phyloP scores from a whole-genome alignment of 164 flowering plant genomes.

The Aristolochia contorta region DNA sequence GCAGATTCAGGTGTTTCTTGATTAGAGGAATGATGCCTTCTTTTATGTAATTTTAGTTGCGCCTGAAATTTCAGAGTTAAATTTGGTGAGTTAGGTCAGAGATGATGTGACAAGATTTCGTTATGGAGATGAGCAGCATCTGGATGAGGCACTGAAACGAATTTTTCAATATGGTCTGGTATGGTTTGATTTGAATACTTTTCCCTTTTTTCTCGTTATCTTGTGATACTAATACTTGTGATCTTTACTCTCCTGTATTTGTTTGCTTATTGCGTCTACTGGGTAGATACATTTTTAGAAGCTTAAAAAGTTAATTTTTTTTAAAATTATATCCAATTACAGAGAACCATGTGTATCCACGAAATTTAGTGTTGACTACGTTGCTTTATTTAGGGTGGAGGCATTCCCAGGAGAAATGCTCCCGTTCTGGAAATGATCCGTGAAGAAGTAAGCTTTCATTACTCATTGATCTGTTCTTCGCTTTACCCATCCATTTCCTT shows the following conservation, averaged over 20 bases:
- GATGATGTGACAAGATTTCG: slow-evolving; percentile 86
- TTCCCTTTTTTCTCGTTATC: not conserved
- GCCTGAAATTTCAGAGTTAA: not conserved
- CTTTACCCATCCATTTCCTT: too few relatives aligned
- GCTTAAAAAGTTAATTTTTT: too few relatives aligned
- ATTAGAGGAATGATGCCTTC: not conserved
- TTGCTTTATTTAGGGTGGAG: slow-evolving; percentile 57
- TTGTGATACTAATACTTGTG: not conserved
- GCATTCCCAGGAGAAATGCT: slow-evolving; percentile 87
- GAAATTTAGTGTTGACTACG: not conserved
- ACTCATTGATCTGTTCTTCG: not conserved
- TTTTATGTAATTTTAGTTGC: not conserved
- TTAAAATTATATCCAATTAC: too few relatives aligned
- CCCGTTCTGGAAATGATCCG: slow-evolving; percentile 70
- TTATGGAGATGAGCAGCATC: slow-evolving; percentile 95
- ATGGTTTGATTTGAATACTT: not conserved
- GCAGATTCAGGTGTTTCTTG: too few relatives aligned
- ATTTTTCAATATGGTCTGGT: slow-evolving; percentile 96
- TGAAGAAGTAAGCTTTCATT: slow-evolving; percentile 60
- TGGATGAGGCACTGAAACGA: slow-evolving; percentile 90
- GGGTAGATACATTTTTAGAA: not conserved
- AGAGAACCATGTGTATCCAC: too few relatives aligned
- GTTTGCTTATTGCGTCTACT: not conserved
- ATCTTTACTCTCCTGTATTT: not conserved
- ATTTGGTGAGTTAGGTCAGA: slow-evolving; percentile 48